Percentiles rank a stretch among this genome's conserved stretches.
Evolutionary conservation across 352 stramenopile genomes (phyloP).

Genomic region (Globisporangium paddicum): DNA sequence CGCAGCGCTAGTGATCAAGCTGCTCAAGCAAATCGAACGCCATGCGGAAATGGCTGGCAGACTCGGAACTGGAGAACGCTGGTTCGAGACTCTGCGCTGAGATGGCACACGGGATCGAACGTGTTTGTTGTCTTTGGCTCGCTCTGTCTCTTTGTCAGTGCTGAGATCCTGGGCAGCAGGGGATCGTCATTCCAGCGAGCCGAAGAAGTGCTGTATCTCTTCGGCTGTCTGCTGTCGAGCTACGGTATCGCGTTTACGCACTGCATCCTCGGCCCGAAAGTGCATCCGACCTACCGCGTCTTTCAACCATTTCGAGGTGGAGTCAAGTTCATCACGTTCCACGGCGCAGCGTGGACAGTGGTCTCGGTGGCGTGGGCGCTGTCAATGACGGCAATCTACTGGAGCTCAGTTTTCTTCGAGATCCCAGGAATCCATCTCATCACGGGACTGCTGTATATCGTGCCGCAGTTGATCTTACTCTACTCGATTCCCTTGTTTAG

Average conservation of each 20-base stretch:
- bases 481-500: constrained; percentile 38
- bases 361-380: constrained; percentile 31
- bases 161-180: constrained; percentile 24
- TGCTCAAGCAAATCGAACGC: not conserved
- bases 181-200: constrained; percentile 21
- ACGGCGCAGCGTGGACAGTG: constrained; percentile 51
- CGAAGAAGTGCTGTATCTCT: constrained; percentile 42
- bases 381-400: constrained; percentile 40
- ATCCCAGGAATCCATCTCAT: constrained; percentile 37
- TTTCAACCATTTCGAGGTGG: constrained; percentile 50
- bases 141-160: constrained; percentile 24
- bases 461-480: constrained; percentile 32
- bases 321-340: constrained; percentile 41
- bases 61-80: constrained; percentile 16
- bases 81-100: constrained; percentile 18
- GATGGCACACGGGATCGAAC: constrained; percentile 25
- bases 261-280: constrained; percentile 27
- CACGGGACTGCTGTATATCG: constrained; percentile 36
- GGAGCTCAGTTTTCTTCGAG: constrained; percentile 38
- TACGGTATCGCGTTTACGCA: constrained; percentile 35
- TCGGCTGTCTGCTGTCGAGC: constrained; percentile 33
- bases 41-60: not conserved
- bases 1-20: not conserved
- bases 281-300: constrained; percentile 30
- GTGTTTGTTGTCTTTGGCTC: constrained; percentile 25